These are phyloP conservation scores for Telopea speciosissima DNA, from an alignment of 177 flowering plant genomes.

Conservation along the genomic window DNA sequence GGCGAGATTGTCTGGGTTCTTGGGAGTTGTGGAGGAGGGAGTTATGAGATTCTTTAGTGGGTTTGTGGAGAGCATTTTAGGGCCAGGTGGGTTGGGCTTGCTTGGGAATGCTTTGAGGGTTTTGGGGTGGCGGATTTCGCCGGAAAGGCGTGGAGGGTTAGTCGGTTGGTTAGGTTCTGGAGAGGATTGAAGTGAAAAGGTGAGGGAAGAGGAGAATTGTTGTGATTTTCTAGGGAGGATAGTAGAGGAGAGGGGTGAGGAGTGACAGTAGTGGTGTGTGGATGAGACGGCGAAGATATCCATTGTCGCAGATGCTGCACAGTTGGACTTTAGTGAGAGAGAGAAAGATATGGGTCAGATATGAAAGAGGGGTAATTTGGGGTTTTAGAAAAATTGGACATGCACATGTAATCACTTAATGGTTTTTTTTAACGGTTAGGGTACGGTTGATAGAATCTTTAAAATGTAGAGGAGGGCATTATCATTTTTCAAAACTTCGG, in stretches of 20 bases:
- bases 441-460: no score
- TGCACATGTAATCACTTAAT: no score
- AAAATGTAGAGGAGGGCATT: no score
- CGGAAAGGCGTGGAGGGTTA: conserved; percentile 12
- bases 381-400: no score
- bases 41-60: conserved; percentile 31
- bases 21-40: conserved; percentile 19
- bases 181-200: neutral
- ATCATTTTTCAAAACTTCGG: no score
- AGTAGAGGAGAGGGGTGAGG: conserved; percentile 2
- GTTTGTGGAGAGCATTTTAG: conserved; percentile 21
- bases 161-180: conserved; percentile 17
- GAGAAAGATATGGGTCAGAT: no score
- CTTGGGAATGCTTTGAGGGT: conserved; percentile 12
- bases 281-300: conserved; percentile 5
- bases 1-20: conserved; percentile 24
- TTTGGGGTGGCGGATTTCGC: conserved; percentile 33
- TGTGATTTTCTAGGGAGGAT: conserved; percentile 11
- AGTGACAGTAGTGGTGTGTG: conserved; percentile 2
- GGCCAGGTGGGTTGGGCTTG: conserved; percentile 10
- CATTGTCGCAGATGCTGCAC: no score
- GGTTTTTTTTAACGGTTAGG: no score
- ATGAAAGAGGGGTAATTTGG: no score
- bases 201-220: conserved; percentile 3
- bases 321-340: no score